These are phyloP conservation scores for Penicillium sp. DNA, from an alignment of 2,329 filamentous ascomycete genomes.

Conservation along the genomic window DNA sequence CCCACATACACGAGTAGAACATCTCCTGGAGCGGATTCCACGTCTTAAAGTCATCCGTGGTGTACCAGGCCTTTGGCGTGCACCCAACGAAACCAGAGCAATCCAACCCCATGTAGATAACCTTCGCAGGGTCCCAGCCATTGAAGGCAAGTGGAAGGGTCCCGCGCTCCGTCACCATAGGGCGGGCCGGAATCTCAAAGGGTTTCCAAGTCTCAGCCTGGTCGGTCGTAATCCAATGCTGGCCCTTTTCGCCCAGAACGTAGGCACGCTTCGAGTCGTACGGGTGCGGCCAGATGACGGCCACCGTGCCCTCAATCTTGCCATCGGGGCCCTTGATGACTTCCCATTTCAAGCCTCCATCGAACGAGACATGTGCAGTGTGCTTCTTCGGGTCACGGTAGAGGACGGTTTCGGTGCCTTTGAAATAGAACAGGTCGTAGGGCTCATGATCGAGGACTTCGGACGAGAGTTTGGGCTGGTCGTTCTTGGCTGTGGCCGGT, in stretches of 20 bases:
- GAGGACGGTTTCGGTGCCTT: slow-evolving; percentile 80
- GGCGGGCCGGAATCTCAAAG: slow-evolving; percentile 66
- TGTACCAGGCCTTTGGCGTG: slow-evolving; percentile 68
- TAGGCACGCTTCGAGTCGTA: slow-evolving; percentile 79
- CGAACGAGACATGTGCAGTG: slow-evolving; percentile 73
- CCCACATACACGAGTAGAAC: slow-evolving; percentile 83
- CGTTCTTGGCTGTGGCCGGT: slow-evolving; percentile 54
- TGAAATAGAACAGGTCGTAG: slow-evolving; percentile 79
- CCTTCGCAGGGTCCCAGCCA: slow-evolving; percentile 76
- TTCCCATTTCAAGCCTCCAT: slow-evolving; percentile 80
- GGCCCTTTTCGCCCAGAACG: slow-evolving; percentile 67
- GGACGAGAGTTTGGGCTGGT: slow-evolving; percentile 65
- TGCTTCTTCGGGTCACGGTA: slow-evolving; percentile 67
- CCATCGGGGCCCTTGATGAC: slow-evolving; percentile 63
- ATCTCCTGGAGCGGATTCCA: slow-evolving; percentile 65
- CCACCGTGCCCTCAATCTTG: slow-evolving; percentile 48
- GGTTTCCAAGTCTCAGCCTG: slow-evolving; percentile 76
- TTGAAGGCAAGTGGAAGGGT: slow-evolving; percentile 70
- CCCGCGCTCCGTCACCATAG: slow-evolving; percentile 56
- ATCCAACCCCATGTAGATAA: slow-evolving; percentile 78
- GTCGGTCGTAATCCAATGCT: slow-evolving; percentile 83
- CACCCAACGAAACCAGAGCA: slow-evolving; percentile 64
- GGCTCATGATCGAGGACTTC: slow-evolving; percentile 69
- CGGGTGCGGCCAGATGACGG: slow-evolving; percentile 72
- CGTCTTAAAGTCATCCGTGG: slow-evolving; percentile 78